phyloP scores from a whole-genome alignment of 305 asterid species.

The Petunia hybrid region DNA sequence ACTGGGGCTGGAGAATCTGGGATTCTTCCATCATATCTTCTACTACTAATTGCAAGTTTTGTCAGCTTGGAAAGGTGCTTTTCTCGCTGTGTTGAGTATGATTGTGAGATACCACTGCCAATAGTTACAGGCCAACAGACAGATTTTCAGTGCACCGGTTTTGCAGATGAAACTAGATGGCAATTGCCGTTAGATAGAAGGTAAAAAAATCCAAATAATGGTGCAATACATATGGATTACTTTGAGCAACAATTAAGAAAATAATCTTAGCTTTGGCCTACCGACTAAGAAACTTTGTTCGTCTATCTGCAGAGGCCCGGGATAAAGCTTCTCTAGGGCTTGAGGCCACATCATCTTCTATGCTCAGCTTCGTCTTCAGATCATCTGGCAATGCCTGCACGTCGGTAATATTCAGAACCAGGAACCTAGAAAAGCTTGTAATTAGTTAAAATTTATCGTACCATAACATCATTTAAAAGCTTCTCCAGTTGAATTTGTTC shows the following conservation, averaged over 20 bases:
- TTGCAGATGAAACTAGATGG: constrained; percentile 29
- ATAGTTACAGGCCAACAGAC: constrained; percentile 29
- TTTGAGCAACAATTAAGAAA: background rate
- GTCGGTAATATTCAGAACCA: constrained; percentile 29
- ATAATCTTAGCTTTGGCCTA: constrained; percentile 34
- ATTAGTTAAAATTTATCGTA: constrained; percentile 33
- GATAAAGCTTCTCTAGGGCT: constrained; percentile 99
- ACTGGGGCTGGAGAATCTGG: constrained; percentile 91
- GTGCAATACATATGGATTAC: background rate
- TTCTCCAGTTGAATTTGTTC: constrained; percentile 98
- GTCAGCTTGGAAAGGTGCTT: constrained; percentile 74
- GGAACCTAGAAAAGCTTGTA: constrained; percentile 28
- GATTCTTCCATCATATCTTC: constrained; percentile 78
- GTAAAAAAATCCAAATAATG: constrained; percentile 20
- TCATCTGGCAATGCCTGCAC: constrained; percentile 92
- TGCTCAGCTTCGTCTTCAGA: constrained; percentile 90
- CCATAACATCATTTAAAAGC: constrained; percentile 95
- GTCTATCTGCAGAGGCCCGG: constrained; percentile 94
- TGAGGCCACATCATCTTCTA: constrained; percentile 78
- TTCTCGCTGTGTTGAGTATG: constrained; percentile 82
- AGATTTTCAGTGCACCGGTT: constrained; percentile 24
- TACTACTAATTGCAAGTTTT: constrained; percentile 79
- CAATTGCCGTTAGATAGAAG: background rate
- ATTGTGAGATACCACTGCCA: constrained; percentile 77
- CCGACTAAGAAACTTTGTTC: constrained; percentile 91